These are phyloP conservation scores for Mentha longifolia DNA, from an alignment of 257 asterid genomes.

Conservation along the genomic window DNA sequence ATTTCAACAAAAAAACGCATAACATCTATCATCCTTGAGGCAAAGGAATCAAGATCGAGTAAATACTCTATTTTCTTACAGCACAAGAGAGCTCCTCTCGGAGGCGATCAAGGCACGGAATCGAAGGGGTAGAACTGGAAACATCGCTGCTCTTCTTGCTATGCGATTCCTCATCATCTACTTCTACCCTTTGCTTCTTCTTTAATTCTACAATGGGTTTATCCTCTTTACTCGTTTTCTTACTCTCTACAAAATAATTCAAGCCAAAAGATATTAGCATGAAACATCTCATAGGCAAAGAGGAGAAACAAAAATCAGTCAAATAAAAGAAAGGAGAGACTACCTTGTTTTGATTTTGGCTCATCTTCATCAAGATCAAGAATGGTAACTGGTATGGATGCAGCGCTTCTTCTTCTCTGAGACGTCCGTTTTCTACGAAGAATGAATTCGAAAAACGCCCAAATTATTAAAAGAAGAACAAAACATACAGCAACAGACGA, in stretches of 20 bases:
- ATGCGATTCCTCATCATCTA: slow-evolving; percentile 36
- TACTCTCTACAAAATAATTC: slow-evolving; percentile 36
- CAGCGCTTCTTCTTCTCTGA: slow-evolving; percentile 57
- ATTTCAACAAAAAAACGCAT: slow-evolving; percentile 4
- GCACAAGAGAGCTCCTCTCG: slow-evolving; percentile 99
- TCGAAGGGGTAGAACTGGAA: slow-evolving; percentile 46
- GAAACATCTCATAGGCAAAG: background rate
- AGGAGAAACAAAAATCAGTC: background rate
- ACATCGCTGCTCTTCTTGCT: slow-evolving; percentile 38
- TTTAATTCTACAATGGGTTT: slow-evolving; percentile 28
- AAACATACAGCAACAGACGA: slow-evolving; percentile 3
- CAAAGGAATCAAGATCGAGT: background rate
- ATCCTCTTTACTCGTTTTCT: slow-evolving; percentile 36
- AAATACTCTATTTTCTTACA: slow-evolving; percentile 44
- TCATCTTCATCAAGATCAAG: slow-evolving; percentile 49
- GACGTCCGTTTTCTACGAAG: slow-evolving; percentile 66
- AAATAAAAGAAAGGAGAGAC: background rate
- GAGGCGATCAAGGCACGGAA: slow-evolving; percentile 83
- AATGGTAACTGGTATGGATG: slow-evolving; percentile 50
- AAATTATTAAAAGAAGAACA: slow-evolving; percentile 10
- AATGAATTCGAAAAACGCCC: slow-evolving; percentile 24
- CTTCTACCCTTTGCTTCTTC: slow-evolving; percentile 35
- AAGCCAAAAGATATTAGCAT: slow-evolving; percentile 11
- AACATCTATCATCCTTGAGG: background rate
- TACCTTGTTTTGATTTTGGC: slow-evolving; percentile 56